Evolutionary conservation across 495 filamentous ascomycete genomes (phyloP).

Genomic region (Xylaria curta): DNA sequence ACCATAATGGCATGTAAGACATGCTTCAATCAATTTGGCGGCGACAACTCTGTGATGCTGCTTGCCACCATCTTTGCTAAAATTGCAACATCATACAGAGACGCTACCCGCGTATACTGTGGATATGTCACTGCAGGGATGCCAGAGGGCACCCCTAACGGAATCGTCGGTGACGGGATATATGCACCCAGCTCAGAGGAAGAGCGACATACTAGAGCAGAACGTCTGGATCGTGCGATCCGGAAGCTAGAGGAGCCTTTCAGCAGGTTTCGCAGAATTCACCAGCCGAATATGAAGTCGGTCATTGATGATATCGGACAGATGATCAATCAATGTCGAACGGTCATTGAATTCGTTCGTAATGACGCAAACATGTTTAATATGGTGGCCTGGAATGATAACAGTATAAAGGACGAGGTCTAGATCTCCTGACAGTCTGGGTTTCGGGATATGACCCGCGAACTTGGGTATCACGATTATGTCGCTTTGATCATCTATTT

Average conservation of each 20-base stretch:
- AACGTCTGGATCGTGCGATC: slow-evolving; percentile 55
- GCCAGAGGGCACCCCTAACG: neutral
- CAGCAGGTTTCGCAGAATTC: slow-evolving; percentile 48
- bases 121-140: slow-evolving; percentile 31
- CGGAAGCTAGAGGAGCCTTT: slow-evolving; percentile 53
- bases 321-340: slow-evolving; percentile 44
- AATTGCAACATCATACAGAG: slow-evolving; percentile 54
- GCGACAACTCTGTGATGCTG: slow-evolving; percentile 54
- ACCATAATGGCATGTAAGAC: slow-evolving; percentile 51
- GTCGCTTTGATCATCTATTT: neutral
- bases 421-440: neutral
- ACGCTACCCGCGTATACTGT: slow-evolving; percentile 48
- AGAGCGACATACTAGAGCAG: slow-evolving; percentile 50
- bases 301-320: slow-evolving; percentile 53
- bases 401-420: neutral
- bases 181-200: slow-evolving; percentile 52
- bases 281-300: slow-evolving; percentile 49
- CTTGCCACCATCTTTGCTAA: slow-evolving; percentile 55
- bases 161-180: slow-evolving; percentile 48
- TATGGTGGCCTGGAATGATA: neutral
- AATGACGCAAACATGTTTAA: neutral
- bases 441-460: neutral
- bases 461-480: neutral
- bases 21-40: slow-evolving; percentile 50
- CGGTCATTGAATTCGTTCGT: neutral